Percentiles rank a stretch among this genome's conserved stretches.
Conservation (phyloP, 495 filamentous ascomycete genomes). For the Podospora pseudopauciseta region DNA sequence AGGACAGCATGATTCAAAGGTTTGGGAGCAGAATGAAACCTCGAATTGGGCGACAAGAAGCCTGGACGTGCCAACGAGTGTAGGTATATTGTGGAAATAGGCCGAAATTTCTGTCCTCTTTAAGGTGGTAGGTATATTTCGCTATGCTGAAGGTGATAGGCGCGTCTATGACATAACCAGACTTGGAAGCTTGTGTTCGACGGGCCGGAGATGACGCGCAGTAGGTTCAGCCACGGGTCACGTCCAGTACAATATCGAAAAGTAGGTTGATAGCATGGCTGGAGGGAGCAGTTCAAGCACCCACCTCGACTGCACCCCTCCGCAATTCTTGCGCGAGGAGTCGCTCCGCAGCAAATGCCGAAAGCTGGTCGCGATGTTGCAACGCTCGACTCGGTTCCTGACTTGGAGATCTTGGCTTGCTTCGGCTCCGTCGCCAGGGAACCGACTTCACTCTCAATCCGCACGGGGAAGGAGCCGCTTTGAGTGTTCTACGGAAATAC, state of each 20-base stretch:
- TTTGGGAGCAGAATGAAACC: no score
- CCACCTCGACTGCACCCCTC: not conserved
- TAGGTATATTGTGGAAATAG: no score
- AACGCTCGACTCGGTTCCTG: not conserved
- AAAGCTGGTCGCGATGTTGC: not conserved
- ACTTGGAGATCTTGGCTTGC: not conserved
- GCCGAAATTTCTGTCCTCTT: no score
- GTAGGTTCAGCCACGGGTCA: not conserved
- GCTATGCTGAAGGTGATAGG: not conserved
- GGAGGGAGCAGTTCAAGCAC: not conserved
- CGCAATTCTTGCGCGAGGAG: not conserved
- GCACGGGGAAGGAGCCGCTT: not conserved
- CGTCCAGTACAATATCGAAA: not conserved
- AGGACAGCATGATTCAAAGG: no score
- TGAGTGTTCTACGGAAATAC: not conserved
- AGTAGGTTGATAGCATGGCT: no score
- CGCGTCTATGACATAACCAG: not conserved
- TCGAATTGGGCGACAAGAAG: no score
- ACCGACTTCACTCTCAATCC: not conserved
- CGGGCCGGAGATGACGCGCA: not conserved
- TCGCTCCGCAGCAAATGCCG: not conserved
- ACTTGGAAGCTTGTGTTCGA: no score
- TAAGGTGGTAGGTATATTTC: no score
- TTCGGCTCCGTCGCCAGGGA: not conserved
- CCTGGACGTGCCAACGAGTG: no score